phyloP scores from a whole-genome alignment of 2,329 filamentous ascomycete genomes.

The Chaetomium strumarium region DNA sequence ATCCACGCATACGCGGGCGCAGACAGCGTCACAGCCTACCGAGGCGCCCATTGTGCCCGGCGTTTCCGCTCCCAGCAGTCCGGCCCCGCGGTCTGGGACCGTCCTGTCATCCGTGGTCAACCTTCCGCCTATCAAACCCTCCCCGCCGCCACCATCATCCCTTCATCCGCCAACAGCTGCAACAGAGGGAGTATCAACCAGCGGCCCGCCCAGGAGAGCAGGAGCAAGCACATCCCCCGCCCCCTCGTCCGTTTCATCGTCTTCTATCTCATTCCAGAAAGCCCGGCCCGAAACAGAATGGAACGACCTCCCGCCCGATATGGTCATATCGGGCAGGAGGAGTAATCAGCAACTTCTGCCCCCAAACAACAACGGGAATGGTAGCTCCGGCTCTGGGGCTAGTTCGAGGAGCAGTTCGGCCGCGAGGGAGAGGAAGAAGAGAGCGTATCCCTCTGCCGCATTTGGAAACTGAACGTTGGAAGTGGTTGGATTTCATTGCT shows the following conservation, averaged over 20 bases:
- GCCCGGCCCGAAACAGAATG: slow-evolving; percentile 54
- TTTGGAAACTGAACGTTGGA: slow-evolving; percentile 39
- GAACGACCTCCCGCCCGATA: slow-evolving; percentile 60
- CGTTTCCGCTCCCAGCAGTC: too few species aligned
- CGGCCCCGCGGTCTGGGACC: neutral
- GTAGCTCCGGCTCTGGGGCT: slow-evolving; percentile 30
- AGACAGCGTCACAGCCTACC: too few species aligned
- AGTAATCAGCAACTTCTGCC: neutral
- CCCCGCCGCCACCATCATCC: slow-evolving; percentile 3
- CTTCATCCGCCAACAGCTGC: slow-evolving; percentile 11
- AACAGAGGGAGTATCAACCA: neutral
- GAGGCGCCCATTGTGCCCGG: too few species aligned
- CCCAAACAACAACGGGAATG: neutral
- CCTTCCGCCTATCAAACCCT: slow-evolving; percentile 14
- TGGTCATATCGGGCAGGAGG: slow-evolving; percentile 32
- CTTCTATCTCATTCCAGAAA: slow-evolving; percentile 50
- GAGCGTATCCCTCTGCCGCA: slow-evolving; percentile 56
- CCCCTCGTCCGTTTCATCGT: slow-evolving; percentile 15
- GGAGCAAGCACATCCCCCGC: slow-evolving; percentile 3
- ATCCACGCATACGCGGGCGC: too few species aligned
- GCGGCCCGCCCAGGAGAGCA: slow-evolving; percentile 1
- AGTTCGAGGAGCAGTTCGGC: slow-evolving; percentile 53
- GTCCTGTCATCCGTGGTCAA: slow-evolving; percentile 21
- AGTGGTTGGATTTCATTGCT: neutral
- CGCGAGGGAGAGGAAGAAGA: slow-evolving; percentile 51